A percentile compares a stretch with the other conserved stretches of the same genome.
These are phyloP conservation scores for Coemansia sp. DNA, from an alignment of 192 early-diverging fungal genomes.

Conservation along the genomic window DNA sequence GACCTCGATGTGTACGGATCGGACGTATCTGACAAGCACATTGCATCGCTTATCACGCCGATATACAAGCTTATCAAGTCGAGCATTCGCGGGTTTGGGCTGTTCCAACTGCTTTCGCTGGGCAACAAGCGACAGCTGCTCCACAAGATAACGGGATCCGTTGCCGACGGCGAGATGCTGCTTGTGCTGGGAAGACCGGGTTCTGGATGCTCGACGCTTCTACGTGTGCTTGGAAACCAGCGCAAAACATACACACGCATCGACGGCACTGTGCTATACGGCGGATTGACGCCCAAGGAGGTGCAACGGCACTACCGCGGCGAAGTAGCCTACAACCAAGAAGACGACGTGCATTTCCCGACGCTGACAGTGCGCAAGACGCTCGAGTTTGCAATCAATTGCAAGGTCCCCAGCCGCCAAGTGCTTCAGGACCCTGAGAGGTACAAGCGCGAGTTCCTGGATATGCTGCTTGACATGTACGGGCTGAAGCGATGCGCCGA, in stretches of 20 bases:
- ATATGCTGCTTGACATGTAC: slow-evolving; percentile 60
- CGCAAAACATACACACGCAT: slow-evolving; percentile 61
- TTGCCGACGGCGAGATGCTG: slow-evolving; percentile 72
- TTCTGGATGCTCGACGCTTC: slow-evolving; percentile 67
- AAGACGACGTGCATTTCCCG: slow-evolving; percentile 69
- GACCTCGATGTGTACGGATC: slow-evolving; percentile 42
- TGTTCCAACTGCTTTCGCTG: too few species aligned
- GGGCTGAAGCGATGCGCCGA: slow-evolving; percentile 59
- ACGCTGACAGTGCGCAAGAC: slow-evolving; percentile 78
- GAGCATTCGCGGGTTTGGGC: too few species aligned
- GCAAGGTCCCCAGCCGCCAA: slow-evolving; percentile 49
- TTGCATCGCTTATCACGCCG: slow-evolving; percentile 43
- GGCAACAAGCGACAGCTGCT: slow-evolving; percentile 52
- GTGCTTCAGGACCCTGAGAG: slow-evolving; percentile 60
- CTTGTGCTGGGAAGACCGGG: slow-evolving; percentile 72
- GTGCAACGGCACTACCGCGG: too few species aligned
- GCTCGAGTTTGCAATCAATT: slow-evolving; percentile 74
- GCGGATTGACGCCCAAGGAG: too few species aligned
- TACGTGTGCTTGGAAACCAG: slow-evolving; percentile 66
- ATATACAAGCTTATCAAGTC: slow-evolving; percentile 23
- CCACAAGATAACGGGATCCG: slow-evolving; percentile 63
- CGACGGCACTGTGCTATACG: neutral
- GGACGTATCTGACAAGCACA: slow-evolving; percentile 42
- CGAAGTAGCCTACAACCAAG: too few species aligned
- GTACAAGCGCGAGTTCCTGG: slow-evolving; percentile 45